These are phyloP conservation scores for Monilinia aucupariae DNA, from an alignment of 2,329 filamentous ascomycete species.

Conservation along the genomic window DNA sequence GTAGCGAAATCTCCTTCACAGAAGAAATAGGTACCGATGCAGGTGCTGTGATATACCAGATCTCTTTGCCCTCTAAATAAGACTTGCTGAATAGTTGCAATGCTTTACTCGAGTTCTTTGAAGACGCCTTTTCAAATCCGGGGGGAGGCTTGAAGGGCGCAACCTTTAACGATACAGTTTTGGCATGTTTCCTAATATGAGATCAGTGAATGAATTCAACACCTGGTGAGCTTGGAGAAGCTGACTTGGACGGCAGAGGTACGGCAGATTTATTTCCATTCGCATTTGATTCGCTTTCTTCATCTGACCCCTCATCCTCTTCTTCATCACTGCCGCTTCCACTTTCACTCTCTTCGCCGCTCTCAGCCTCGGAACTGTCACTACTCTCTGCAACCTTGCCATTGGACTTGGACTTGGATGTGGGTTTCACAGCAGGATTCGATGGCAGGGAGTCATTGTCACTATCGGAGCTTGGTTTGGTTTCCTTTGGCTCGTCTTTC, in stretches of 20 bases:
- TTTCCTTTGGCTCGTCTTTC: slow-evolving; percentile 19
- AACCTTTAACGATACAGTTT: slow-evolving; percentile 20
- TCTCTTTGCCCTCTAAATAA: slow-evolving; percentile 62
- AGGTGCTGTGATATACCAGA: slow-evolving; percentile 77
- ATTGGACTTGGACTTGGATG: slow-evolving; percentile 23
- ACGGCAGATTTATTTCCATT: background rate
- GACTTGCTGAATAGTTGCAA: slow-evolving; percentile 52
- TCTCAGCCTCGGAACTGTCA: slow-evolving; percentile 27
- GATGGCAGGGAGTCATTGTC: slow-evolving; percentile 25
- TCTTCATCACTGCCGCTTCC: slow-evolving; percentile 34
- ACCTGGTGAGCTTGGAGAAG: background rate
- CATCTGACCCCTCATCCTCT: slow-evolving; percentile 38
- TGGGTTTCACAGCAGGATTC: slow-evolving; percentile 15
- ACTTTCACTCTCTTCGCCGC: slow-evolving; percentile 28
- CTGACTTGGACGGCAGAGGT: slow-evolving; percentile 18
- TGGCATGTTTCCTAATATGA: slow-evolving; percentile 12
- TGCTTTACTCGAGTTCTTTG: slow-evolving; percentile 20
- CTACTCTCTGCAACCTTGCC: slow-evolving; percentile 24
- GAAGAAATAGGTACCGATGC: slow-evolving; percentile 62
- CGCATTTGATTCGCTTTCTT: slow-evolving; percentile 10
- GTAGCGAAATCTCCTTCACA: slow-evolving; percentile 59
- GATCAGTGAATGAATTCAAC: background rate
- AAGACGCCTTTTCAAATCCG: slow-evolving; percentile 27
- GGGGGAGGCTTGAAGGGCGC: slow-evolving; percentile 27
- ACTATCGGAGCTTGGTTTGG: slow-evolving; percentile 24